Evolutionary conservation across 2,329 filamentous ascomycete species (phyloP).

Genomic region (Colletotrichum sojae): DNA sequence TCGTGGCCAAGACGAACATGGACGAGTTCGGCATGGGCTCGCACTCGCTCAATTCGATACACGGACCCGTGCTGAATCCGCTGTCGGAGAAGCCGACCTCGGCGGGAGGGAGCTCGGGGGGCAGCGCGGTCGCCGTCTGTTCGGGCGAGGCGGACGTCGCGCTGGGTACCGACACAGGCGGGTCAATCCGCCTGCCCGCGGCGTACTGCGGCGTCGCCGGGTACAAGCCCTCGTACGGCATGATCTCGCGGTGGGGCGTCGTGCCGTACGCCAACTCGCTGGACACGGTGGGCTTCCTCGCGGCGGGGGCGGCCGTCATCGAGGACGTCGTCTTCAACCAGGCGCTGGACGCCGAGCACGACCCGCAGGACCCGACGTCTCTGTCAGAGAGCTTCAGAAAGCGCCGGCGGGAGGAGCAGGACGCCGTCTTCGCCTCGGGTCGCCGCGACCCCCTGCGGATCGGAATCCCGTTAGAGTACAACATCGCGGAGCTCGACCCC

Average conservation of each 20-base stretch:
- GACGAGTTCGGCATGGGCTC: constrained; percentile 98
- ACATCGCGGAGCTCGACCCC: constrained; percentile 83
- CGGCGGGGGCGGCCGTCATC: constrained; percentile 66
- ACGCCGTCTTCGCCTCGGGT: background rate
- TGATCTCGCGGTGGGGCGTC: constrained; percentile 88
- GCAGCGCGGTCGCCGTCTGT: constrained; percentile 88
- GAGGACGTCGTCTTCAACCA: constrained; percentile 66
- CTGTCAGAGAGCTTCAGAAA: constrained; percentile 69
- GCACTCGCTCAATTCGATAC: constrained; percentile 79
- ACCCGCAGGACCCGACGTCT: constrained; percentile 82
- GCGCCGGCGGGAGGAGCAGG: constrained; percentile 54
- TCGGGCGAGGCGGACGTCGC: constrained; percentile 72
- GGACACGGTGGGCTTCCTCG: constrained; percentile 88
- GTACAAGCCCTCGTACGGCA: constrained; percentile 93
- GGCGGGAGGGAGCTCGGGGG: constrained; percentile 91
- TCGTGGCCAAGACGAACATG: constrained; percentile 89
- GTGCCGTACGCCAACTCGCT: constrained; percentile 94
- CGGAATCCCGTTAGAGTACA: constrained; percentile 83
- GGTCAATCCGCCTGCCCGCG: constrained; percentile 88
- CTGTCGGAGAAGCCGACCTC: constrained; percentile 65
- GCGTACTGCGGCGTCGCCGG: constrained; percentile 88
- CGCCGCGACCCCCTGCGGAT: constrained; percentile 58
- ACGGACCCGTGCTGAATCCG: constrained; percentile 74
- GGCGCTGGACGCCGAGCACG: constrained; percentile 67
- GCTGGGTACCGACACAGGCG: constrained; percentile 93